Conservation (phyloP, 768 basidiomycete species). For the Termitomyces sp. region DNA sequence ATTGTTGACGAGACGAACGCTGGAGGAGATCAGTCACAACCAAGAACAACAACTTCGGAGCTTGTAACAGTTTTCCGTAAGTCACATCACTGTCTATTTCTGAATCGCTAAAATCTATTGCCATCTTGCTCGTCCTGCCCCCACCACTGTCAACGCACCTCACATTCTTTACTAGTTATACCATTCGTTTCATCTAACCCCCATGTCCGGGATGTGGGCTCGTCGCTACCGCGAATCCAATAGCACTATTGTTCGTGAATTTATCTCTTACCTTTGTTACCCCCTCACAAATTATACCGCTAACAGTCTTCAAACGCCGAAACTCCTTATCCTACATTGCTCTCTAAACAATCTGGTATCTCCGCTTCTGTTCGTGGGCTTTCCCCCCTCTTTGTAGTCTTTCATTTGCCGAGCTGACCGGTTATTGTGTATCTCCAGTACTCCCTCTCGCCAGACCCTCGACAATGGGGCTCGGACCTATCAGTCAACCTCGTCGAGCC, state of each 20-base stretch:
- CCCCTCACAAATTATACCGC: neutral
- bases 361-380: conserved; percentile 15
- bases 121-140: neutral
- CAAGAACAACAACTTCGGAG: conserved; percentile 1
- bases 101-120: conserved; percentile 1
- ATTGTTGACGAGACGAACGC: neutral
- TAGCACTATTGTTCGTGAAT: conserved; percentile 14
- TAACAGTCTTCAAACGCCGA: conserved; percentile 19
- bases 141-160: conserved; percentile 3
- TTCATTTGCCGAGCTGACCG: neutral
- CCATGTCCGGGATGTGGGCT: conserved; percentile 16
- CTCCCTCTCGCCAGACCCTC: conserved; percentile 50
- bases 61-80: conserved; percentile 9
- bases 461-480: conserved; percentile 49
- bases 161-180: conserved; percentile 9
- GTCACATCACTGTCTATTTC: conserved; percentile 9
- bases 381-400: neutral
- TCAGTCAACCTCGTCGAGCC: conserved; percentile 41
- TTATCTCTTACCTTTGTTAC: neutral
- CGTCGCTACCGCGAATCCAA: conserved; percentile 14
- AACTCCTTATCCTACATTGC: conserved; percentile 18
- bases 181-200: conserved; percentile 1
- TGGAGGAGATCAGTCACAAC: neutral
- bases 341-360: conserved; percentile 14
- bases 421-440: conserved; percentile 32